phyloP scores from a whole-genome alignment of 2,329 filamentous ascomycete species.

The Arachnomyces sp. region DNA sequence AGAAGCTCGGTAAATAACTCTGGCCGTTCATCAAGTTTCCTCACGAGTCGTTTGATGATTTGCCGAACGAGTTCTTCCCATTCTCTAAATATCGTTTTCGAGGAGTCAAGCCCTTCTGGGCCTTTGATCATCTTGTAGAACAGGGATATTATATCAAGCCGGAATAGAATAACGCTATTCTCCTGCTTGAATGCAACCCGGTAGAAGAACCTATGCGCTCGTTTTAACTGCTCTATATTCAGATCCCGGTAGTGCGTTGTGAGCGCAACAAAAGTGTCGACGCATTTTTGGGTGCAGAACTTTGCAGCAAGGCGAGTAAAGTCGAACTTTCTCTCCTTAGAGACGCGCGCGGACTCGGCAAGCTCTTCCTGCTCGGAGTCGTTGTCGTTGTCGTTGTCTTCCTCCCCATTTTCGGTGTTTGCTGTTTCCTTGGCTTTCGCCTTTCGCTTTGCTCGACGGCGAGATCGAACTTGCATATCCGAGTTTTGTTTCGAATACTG shows the following conservation, averaged over 20 bases:
- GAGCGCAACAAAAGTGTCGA: constrained; percentile 82
- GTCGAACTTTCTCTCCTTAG: constrained; percentile 85
- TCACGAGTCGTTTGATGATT: constrained; percentile 69
- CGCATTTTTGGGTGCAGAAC: constrained; percentile 74
- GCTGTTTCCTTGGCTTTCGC: constrained; percentile 50
- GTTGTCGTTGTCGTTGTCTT: constrained; percentile 49
- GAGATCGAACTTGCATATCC: constrained; percentile 84
- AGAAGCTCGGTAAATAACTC: constrained; percentile 84
- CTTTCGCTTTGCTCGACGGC: constrained; percentile 63
- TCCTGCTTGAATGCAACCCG: constrained; percentile 92
- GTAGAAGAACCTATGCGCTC: constrained; percentile 89
- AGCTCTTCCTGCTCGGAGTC: constrained; percentile 67
- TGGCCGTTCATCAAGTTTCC: constrained; percentile 76
- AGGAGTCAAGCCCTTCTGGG: constrained; percentile 62
- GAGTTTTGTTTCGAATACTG: constrained; percentile 90
- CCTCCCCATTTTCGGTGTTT: constrained; percentile 39
- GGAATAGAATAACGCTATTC: constrained; percentile 76
- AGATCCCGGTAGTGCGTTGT: constrained; percentile 74
- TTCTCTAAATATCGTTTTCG: constrained; percentile 63
- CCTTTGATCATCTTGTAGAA: constrained; percentile 91
- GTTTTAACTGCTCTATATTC: constrained; percentile 70
- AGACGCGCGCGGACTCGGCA: constrained; percentile 58
- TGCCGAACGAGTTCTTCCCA: constrained; percentile 88
- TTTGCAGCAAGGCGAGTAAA: constrained; percentile 74
- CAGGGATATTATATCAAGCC: constrained; percentile 80